Evolutionary conservation across 2,329 filamentous ascomycete genomes (phyloP).

Genomic region (Cercospora citrullina): DNA sequence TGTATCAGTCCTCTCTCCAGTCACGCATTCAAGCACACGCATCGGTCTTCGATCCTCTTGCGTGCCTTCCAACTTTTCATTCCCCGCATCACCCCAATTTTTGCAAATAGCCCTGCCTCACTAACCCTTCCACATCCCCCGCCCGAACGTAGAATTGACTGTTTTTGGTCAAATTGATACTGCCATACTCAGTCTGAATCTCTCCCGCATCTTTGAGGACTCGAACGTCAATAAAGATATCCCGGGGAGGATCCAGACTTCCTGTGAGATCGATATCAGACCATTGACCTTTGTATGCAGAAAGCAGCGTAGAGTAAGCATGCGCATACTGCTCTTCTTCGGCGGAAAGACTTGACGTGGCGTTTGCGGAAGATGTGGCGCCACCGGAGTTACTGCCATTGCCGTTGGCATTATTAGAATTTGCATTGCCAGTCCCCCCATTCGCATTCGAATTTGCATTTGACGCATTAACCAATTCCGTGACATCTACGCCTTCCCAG

Average conservation of each 20-base stretch:
- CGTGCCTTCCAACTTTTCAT: background rate
- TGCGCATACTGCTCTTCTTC: conserved; percentile 96
- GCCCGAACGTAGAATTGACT: conserved; percentile 97
- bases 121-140: conserved; percentile 90
- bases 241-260: conserved; percentile 86
- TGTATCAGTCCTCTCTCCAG: background rate
- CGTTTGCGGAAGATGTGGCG: background rate
- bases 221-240: conserved; percentile 94
- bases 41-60: background rate
- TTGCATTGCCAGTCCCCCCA: conserved; percentile 7
- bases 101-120: conserved; percentile 92
- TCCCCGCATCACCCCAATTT: conserved; percentile 48
- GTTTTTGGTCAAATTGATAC: conserved; percentile 94
- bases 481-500: conserved; percentile 83
- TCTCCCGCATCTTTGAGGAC: conserved; percentile 96
- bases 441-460: conserved; percentile 35
- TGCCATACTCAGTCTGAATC: conserved; percentile 99
- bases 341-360: conserved; percentile 63
- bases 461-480: conserved; percentile 61
- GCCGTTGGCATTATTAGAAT: conserved; percentile 1
- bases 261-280: conserved; percentile 96
- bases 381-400: conserved; percentile 12
- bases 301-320: conserved; percentile 85
- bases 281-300: conserved; percentile 98
- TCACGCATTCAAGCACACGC: background rate